Evolutionary conservation across 2,329 filamentous ascomycete species (phyloP), one percentile per base, ranked within the genome.

Genomic region (Aspergillus sp.): DNA sequence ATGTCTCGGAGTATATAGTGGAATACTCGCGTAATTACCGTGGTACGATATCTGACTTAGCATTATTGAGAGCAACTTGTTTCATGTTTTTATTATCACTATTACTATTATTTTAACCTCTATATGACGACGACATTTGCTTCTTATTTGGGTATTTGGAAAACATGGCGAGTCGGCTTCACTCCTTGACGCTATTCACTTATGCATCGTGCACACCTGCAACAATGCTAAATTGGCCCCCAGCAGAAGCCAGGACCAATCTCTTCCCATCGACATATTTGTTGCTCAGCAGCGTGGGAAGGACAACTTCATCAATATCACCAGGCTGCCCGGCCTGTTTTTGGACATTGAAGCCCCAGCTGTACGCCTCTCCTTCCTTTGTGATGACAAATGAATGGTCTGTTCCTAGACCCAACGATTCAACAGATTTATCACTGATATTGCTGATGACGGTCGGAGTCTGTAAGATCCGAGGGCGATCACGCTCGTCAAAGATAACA

Each of bases 341-440:
- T 72, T 89, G 92, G 73, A 88, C 90, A 80, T 95, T 93, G 20
- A 91, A 80, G 20, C 90, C 90, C 89, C 90, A 95, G 1, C 86
- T 83, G 74, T 85, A 92, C 24, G 91, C 86, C 15, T 81, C 77
- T 17, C 85, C 85, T 22, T 85, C 81, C 60, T 84, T 83, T 61
- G 81, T 82, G 47, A 90, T 82, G 49, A 85, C 87, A 66, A 95
- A 91, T 66, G 85, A 88, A 76, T 93, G 89, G 74, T 92, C 92
- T 3, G 57, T 52, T 13, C 56, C 57, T 8, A 57, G 32, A 2
- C 49, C 53, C 3, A 55, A 45, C n/a, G 32, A 57, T 36, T 44
- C 39, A 11, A 62, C 42, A 20, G 52, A 22, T 1, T 55, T 48
- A 17, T 56, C 48, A 9, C 26, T 30, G 24, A 61, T 53, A 11